These are phyloP conservation scores for Macrocybe sp. DNA, from an alignment of 1,284 basidiomycete genomes.

Conservation along the genomic window DNA sequence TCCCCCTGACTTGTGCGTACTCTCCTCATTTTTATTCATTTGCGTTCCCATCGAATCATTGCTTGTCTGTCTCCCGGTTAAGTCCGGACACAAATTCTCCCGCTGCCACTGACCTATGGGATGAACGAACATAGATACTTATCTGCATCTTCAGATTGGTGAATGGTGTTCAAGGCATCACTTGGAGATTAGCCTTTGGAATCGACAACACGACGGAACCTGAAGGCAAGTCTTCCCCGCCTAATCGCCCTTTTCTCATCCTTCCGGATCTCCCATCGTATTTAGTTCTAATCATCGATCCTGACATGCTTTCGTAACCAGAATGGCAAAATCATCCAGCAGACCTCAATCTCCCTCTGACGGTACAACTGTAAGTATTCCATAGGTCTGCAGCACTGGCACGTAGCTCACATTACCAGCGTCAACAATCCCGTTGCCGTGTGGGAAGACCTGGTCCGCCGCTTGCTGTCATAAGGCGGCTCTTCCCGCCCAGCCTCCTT, in stretches of 20 bases:
- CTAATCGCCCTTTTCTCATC: not conserved
- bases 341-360: slow-evolving; percentile 48
- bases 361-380: slow-evolving; percentile 38
- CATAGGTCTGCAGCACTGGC: not conserved
- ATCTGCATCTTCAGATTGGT: slow-evolving; percentile 23
- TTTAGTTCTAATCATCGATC: not conserved
- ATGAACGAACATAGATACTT: slow-evolving; percentile 1
- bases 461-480: slow-evolving; percentile 10
- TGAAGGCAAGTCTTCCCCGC: slow-evolving; percentile 39
- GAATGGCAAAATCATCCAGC: slow-evolving; percentile 61
- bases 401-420: slow-evolving; percentile 11
- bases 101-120: not conserved
- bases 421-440: slow-evolving; percentile 31
- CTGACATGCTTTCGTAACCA: slow-evolving; percentile 17
- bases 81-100: slow-evolving; percentile 7
- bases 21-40: slow-evolving; percentile 1
- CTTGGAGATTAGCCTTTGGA: slow-evolving; percentile 58
- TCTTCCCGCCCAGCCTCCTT: too few species aligned
- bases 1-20: slow-evolving; percentile 57
- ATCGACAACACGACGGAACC: slow-evolving; percentile 45
- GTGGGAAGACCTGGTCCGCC: slow-evolving; percentile 24
- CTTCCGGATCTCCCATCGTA: slow-evolving; percentile 1
- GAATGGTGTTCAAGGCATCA: slow-evolving; percentile 51
- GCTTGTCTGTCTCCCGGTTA: slow-evolving; percentile 15
- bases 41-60: slow-evolving; percentile 2